Evolutionary conservation across 768 basidiomycete species (phyloP), one percentile per base, ranked within the genome.

Genomic region (Kwoniella sp.): DNA sequence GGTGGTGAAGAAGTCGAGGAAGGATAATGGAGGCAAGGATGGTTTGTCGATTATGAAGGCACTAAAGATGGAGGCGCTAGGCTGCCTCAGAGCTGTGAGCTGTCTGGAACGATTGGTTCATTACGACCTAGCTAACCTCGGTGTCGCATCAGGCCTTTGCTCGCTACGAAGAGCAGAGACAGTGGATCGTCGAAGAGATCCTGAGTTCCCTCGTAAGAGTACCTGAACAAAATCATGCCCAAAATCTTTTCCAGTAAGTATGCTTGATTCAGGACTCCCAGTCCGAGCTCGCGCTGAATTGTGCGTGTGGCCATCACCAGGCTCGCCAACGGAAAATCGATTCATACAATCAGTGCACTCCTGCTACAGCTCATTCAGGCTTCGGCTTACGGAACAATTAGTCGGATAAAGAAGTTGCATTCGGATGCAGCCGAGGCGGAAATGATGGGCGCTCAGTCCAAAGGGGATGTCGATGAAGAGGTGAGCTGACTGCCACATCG

Each of bases 181-280:
- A 89, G 0, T 96, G 93, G 93, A 95, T 98, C 68, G 89, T 98
- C n/a, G 94, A 98, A 77, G 96, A 98, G 80, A 94, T 98, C 34
- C 76, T 99, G 28, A 86, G 87, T 9, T 94, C 92, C 0, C 82
- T 98, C 59, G 93, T 90, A 71, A 94, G 92, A 80, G 84, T 94
- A 25, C 90, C 92, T 1, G 91, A 93, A 73, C 87, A 88, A 22
- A 96, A 92, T 78, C 91, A 92, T 81, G 90, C 89, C 71, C 91
- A 90, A 55, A 90, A 92, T 0, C 91, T 91, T 71, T 95, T 93
- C 81, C 85, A 88, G 93, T 93, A 52, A 15, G 87, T 82, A 3
- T 28, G 15, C 12, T 7, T 17, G 15, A n/a, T n/a, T n/a, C n/a
- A n/a, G n/a, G n/a, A n/a, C n/a, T n/a, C n/a, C n/a, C n/a, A n/a